These are phyloP conservation scores for Diaporthe longicolla DNA, from an alignment of 2,329 filamentous ascomycete genomes.

Conservation along the genomic window DNA sequence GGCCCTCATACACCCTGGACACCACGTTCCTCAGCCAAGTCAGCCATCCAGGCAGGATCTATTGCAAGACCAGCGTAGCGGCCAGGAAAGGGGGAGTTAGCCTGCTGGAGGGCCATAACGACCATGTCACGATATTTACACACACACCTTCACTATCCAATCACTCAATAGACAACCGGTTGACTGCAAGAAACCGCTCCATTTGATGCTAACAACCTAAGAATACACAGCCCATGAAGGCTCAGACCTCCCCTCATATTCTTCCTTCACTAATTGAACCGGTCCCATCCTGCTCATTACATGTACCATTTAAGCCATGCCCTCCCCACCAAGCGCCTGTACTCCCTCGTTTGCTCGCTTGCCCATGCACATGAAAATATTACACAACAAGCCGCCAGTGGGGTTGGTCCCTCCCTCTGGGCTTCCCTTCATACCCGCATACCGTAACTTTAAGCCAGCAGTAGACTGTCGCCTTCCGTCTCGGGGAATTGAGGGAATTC, in stretches of 20 bases:
- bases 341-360: not conserved
- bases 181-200: not conserved
- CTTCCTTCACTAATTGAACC: too few species aligned
- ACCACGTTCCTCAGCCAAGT: not conserved
- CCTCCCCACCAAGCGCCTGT: not conserved
- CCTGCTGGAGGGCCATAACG: too few species aligned
- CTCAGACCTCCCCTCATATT: not conserved
- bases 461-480: not conserved
- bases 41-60: not conserved
- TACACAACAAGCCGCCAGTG: not conserved
- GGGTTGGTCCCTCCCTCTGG: not conserved
- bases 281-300: slow-evolving; percentile 6
- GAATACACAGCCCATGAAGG: not conserved
- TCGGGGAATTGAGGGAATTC: slow-evolving; percentile 4
- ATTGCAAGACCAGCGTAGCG: too few species aligned
- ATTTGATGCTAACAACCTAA: not conserved
- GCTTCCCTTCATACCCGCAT: not conserved
- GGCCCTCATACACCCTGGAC: not conserved
- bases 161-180: too few species aligned
- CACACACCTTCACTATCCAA: not conserved
- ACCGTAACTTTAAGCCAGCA: not conserved
- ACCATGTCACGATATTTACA: too few species aligned
- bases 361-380: not conserved
- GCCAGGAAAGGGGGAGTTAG: too few species aligned
- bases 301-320: slow-evolving; percentile 7